Conservation (phyloP, 371 early-diverging fungal species). For the Mortierella sp. region DNA sequence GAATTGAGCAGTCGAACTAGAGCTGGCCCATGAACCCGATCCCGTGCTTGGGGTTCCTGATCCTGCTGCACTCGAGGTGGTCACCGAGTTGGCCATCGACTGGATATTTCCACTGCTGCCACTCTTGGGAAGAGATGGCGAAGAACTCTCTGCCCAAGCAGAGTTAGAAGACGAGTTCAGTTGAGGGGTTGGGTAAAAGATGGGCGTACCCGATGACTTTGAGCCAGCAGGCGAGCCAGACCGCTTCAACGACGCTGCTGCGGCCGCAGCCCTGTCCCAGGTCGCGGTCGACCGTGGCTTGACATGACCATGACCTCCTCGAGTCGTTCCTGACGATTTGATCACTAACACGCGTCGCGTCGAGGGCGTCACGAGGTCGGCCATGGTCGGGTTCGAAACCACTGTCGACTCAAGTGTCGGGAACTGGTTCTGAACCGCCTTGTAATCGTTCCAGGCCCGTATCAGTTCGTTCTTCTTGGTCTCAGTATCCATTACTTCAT, state of each 20-base stretch:
- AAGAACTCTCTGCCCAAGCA: slow-evolving; percentile 57
- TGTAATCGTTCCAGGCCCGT: slow-evolving; percentile 76
- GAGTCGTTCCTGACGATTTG: slow-evolving; percentile 59
- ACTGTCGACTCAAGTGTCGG: slow-evolving; percentile 36
- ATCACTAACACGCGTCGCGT: slow-evolving; percentile 59
- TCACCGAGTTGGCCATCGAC: no score
- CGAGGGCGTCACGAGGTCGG: slow-evolving; percentile 53
- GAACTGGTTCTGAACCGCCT: slow-evolving; percentile 56
- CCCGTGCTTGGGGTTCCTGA: slow-evolving; percentile 4
- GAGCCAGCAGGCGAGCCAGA: slow-evolving; percentile 28
- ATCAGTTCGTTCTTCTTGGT: slow-evolving; percentile 73
- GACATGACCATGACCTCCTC: slow-evolving; percentile 39
- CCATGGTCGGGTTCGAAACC: slow-evolving; percentile 45
- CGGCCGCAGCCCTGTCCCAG: slow-evolving; percentile 61
- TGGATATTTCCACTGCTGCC: no score
- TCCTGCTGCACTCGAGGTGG: no score
- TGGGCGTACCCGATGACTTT: slow-evolving; percentile 28
- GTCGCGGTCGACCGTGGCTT: slow-evolving; percentile 57
- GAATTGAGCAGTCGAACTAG: slow-evolving; percentile 26
- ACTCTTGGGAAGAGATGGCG: no score
- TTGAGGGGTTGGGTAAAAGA: slow-evolving; percentile 51
- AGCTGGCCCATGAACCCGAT: slow-evolving; percentile 31
- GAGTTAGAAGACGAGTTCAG: slow-evolving; percentile 56
- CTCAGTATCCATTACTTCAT: slow-evolving; percentile 63
- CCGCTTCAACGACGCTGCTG: slow-evolving; percentile 49